These are phyloP conservation scores for Mycena galericulata DNA, from an alignment of 768 basidiomycete species.

Conservation along the genomic window DNA sequence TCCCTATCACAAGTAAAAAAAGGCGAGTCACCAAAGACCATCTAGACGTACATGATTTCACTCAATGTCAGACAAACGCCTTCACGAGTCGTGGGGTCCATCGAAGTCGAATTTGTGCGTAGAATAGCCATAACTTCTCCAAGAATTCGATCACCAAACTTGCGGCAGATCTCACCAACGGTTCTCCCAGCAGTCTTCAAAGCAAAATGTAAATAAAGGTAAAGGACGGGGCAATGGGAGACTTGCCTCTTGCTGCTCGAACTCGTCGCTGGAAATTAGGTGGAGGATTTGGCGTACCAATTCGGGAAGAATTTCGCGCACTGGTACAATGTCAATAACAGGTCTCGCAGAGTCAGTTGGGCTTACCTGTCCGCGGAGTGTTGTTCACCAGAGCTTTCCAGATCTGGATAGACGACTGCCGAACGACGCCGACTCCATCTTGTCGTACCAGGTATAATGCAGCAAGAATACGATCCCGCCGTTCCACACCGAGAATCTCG, in stretches of 20 bases:
- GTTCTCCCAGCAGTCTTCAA: slow-evolving; percentile 90
- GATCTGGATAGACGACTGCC: slow-evolving; percentile 92
- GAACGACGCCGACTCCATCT: slow-evolving; percentile 89
- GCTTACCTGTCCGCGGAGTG: slow-evolving; percentile 86
- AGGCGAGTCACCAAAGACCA: not conserved
- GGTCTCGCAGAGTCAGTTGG: not conserved
- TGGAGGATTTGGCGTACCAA: slow-evolving; percentile 83
- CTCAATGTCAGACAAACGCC: slow-evolving; percentile 91
- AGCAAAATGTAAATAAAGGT: slow-evolving; percentile 2
- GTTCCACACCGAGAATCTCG: slow-evolving; percentile 89
- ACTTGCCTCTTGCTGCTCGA: slow-evolving; percentile 90
- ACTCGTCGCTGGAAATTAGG: slow-evolving; percentile 81
- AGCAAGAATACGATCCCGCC: slow-evolving; percentile 91
- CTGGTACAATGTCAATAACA: slow-evolving; percentile 49
- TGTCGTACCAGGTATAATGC: slow-evolving; percentile 94
- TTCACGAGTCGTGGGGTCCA: slow-evolving; percentile 74
- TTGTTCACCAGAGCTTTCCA: slow-evolving; percentile 99
- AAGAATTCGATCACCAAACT: slow-evolving; percentile 93
- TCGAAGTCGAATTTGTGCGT: slow-evolving; percentile 71
- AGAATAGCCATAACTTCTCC: slow-evolving; percentile 87
- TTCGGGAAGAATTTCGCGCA: slow-evolving; percentile 91
- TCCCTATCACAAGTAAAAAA: slow-evolving; percentile 61
- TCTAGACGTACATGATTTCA: slow-evolving; percentile 81
- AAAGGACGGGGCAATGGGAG: not conserved
- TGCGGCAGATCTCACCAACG: slow-evolving; percentile 89